Evolutionary conservation across 1,284 basidiomycete species (phyloP).

Genomic region (Sphagnurus paluster): DNA sequence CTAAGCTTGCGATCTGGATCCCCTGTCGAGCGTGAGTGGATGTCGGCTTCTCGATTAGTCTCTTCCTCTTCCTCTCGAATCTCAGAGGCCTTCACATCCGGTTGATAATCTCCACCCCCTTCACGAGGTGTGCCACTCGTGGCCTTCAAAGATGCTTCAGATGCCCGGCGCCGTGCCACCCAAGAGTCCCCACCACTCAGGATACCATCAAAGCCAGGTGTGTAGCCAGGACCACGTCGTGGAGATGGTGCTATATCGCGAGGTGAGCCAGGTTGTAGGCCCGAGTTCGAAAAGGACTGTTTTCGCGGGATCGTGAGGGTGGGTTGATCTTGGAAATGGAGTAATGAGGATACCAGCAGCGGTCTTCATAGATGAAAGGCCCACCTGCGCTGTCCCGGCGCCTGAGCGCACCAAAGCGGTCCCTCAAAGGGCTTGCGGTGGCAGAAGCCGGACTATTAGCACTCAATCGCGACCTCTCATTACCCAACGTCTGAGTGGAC

Average conservation of each 20-base stretch:
- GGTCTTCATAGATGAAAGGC: constrained; percentile 9
- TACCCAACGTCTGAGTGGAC: constrained; percentile 42
- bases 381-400: constrained; percentile 70
- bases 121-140: constrained; percentile 36
- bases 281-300: constrained; percentile 69
- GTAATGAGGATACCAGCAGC: constrained; percentile 7
- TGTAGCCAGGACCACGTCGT: constrained; percentile 55
- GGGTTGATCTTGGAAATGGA: constrained; percentile 30
- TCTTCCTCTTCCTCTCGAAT: constrained; percentile 65
- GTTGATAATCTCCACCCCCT: constrained; percentile 37
- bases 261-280: constrained; percentile 54
- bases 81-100: constrained; percentile 39
- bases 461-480: constrained; percentile 59
- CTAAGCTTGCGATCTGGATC: constrained; percentile 4
- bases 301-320: constrained; percentile 53
- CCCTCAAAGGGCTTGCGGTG: constrained; percentile 59
- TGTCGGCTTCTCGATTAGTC: constrained; percentile 7
- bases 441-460: constrained; percentile 44
- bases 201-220: constrained; percentile 70
- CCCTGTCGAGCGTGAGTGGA: constrained; percentile 8
- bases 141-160: constrained; percentile 48
- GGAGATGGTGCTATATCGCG: constrained; percentile 67
- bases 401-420: constrained; percentile 63
- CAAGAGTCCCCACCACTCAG: constrained; percentile 66
- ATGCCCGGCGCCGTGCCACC: constrained; percentile 58